Evolutionary conservation across 2,329 filamentous ascomycete genomes (phyloP).

Genomic region (Stemphylium vesicarium): DNA sequence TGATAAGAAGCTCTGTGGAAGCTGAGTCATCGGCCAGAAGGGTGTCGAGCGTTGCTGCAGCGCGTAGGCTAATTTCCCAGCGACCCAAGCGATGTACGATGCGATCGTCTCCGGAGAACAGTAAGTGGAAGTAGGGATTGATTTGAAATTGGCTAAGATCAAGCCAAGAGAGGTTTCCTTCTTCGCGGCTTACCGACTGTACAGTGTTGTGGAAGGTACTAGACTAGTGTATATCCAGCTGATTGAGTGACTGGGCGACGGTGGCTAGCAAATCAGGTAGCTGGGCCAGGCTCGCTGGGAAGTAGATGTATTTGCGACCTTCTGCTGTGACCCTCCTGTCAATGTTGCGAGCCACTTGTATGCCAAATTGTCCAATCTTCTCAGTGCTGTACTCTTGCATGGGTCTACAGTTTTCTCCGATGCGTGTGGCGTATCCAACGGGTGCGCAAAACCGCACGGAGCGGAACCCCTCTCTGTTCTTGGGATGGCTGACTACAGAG

Average conservation of each 20-base stretch:
- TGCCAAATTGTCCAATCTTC: too few relatives aligned
- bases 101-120: background rate
- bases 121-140: background rate
- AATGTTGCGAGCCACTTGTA: too few relatives aligned
- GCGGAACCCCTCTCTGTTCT: too few relatives aligned
- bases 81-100: background rate
- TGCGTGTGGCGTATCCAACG: too few relatives aligned
- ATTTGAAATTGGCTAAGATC: background rate
- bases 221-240: background rate
- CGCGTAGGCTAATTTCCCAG: background rate
- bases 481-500: too few relatives aligned
- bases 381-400: too few relatives aligned
- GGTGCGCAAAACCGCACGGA: too few relatives aligned
- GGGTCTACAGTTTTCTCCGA: too few relatives aligned
- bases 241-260: background rate
- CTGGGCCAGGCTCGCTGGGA: background rate
- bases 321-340: background rate
- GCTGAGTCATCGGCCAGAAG: background rate
- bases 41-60: background rate
- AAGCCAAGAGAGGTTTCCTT: background rate
- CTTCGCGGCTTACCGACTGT: too few relatives aligned
- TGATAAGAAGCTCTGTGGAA: background rate
- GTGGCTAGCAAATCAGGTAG: background rate
- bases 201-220: background rate
- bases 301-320: background rate